Base-by-base conservation (phyloP, 805 yeast species). In the Metschnikowia cerradonensis region DNA sequence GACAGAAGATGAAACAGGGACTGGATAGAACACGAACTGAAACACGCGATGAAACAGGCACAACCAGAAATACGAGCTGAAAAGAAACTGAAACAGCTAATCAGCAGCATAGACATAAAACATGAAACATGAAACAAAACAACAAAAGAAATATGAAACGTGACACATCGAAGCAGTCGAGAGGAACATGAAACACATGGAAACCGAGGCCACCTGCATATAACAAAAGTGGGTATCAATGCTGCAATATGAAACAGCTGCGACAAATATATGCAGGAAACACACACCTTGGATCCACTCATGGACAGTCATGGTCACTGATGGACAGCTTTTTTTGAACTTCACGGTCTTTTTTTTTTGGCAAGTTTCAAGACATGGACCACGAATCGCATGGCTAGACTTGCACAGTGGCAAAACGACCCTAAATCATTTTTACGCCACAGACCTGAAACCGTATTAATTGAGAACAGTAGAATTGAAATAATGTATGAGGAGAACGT, bases 201-300 rank as follows among this genome's bases (percentile, higher is more conserved):
- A 33, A 33, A 33, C 5, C 8, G 35, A 14, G 35, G 15, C 15
- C n/a, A 8, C n/a, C 35, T n/a, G 15, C n/a, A n/a, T 33, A 39
- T 20, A 14, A 2, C 13, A 23, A 39, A 26, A 26, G 30, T 33
- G 19, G 11, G 34, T 40, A 13, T 40, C 43, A 40, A 10, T 23
- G 37, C 11, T 42, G 45, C 38, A 37, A 32, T 17, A 3, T 20
- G 37, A 42, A 42, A 42, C 45, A 33, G 45, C 31, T n/a, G 45
- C 37, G 45, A 20, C n/a, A 1, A 4, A 6, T 22, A 15, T 19
- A 7, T 42, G 45, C 45, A 42, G 45, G 45, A 20, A 17, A 31
- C 36, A 3, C 32, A 22, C 10, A 31, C 3, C 30, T 26, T 26
- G 30, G 30, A 3, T 26, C 30, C 30, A 26, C 30, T 8, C 30